phyloP scores from a whole-genome alignment of 2,329 filamentous ascomycete species.

The Mycosphaerelloides madeirae region DNA sequence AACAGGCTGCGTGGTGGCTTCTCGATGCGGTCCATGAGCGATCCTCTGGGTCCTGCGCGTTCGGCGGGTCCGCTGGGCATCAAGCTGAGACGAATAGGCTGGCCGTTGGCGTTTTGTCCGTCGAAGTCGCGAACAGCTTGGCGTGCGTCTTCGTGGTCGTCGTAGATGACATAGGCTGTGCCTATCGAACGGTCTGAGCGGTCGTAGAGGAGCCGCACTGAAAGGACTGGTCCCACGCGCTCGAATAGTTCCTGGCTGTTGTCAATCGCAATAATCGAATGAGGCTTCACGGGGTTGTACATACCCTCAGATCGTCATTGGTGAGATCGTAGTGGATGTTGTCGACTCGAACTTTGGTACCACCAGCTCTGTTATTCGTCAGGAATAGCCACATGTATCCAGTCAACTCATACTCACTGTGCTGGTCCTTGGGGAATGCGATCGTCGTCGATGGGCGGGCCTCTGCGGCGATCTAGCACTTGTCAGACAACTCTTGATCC shows the following conservation, averaged over 20 bases:
- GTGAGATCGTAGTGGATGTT: constrained; percentile 92
- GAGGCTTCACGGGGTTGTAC: constrained; percentile 12
- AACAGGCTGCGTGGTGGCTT: constrained; percentile 59
- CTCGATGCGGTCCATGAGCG: constrained; percentile 46
- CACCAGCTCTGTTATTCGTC: constrained; percentile 14
- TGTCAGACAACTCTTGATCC: constrained; percentile 1
- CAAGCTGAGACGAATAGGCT: constrained; percentile 68
- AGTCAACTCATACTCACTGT: constrained; percentile 11
- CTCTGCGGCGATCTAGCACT: constrained; percentile 15
- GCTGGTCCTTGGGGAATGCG: constrained; percentile 13
- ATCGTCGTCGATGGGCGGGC: constrained; percentile 17
- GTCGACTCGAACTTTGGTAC: constrained; percentile 68
- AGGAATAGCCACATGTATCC: not conserved
- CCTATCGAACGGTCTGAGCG: constrained; percentile 84
- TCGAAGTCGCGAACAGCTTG: constrained; percentile 76
- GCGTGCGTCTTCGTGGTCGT: constrained; percentile 63
- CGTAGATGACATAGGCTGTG: constrained; percentile 77
- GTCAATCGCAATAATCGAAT: constrained; percentile 6
- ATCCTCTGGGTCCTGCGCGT: constrained; percentile 35
- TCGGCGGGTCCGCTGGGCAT: constrained; percentile 50
- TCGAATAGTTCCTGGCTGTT: constrained; percentile 66
- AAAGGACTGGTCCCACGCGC: constrained; percentile 67
- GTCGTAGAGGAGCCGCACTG: constrained; percentile 73
- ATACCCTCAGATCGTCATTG: constrained; percentile 74
- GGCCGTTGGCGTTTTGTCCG: constrained; percentile 82